Percentiles rank a stretch among this genome's conserved stretches.
Conservation (phyloP, 2,329 filamentous ascomycete species). For the Calonectria pseudoreteaudii region DNA sequence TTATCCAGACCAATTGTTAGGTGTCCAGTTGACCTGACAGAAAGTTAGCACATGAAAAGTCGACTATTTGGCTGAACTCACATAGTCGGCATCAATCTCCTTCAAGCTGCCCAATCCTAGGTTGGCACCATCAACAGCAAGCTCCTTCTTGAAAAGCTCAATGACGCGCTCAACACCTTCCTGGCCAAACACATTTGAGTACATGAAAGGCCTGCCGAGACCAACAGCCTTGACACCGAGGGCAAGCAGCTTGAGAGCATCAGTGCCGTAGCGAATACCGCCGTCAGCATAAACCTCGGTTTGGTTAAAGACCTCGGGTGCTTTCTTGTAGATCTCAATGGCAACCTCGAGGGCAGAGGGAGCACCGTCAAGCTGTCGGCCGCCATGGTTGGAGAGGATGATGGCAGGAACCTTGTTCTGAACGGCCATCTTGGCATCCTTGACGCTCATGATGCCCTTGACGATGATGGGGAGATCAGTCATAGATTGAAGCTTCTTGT, state of each 20-base stretch:
- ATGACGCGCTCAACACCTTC: conserved; percentile 57
- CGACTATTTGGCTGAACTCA: background rate
- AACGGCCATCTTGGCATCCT: conserved; percentile 46
- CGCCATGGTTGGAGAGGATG: conserved; percentile 53
- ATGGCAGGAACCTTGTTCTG: conserved; percentile 42
- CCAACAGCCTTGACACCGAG: conserved; percentile 55
- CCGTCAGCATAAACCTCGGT: conserved; percentile 51
- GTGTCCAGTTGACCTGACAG: background rate
- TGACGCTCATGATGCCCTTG: conserved; percentile 51
- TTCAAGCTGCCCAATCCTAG: conserved; percentile 49
- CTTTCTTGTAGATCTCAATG: conserved; percentile 48
- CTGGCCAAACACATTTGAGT: conserved; percentile 40
- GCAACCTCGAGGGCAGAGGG: conserved; percentile 49
- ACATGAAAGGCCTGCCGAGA: conserved; percentile 63
- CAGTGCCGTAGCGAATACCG: conserved; percentile 53
- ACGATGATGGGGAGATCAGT: conserved; percentile 50
- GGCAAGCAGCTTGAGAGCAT: conserved; percentile 52
- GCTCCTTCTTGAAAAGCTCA: conserved; percentile 58
- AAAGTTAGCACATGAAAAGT: background rate
- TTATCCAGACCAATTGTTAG: background rate
- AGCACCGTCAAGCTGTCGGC: conserved; percentile 51
- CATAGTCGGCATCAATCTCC: conserved; percentile 34
- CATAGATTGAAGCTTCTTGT: conserved; percentile 43
- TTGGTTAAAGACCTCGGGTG: conserved; percentile 48
- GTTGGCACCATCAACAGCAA: conserved; percentile 54